Percentiles rank a stretch among this genome's conserved stretches.
Evolutionary conservation across 106 monocot genomes (phyloP).

Genomic region (Hemerocallis citrina): DNA sequence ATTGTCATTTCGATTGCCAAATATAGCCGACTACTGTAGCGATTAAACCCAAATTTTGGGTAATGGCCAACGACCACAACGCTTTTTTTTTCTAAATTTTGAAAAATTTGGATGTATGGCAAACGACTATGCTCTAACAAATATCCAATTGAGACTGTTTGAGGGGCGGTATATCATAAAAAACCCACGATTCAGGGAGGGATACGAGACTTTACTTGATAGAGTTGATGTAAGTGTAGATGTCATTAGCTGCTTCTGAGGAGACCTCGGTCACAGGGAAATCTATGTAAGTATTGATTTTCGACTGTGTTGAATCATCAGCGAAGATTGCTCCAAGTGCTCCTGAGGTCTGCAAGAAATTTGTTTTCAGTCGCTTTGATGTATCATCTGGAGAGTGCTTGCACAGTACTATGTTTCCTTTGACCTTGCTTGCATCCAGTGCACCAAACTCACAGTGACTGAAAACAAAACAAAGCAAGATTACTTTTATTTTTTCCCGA

Average conservation of each 20-base stretch:
- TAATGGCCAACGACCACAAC: too few relatives aligned
- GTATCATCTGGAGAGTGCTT: slow-evolving; percentile 21
- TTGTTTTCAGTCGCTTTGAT: slow-evolving; percentile 9
- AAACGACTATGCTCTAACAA: too few relatives aligned
- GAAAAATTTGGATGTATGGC: too few relatives aligned
- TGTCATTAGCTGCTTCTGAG: slow-evolving; percentile 19
- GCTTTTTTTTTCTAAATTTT: too few relatives aligned
- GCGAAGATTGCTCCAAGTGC: slow-evolving; percentile 47
- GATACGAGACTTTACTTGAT: too few relatives aligned
- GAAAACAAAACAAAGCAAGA: too few relatives aligned
- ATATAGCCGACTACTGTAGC: too few relatives aligned
- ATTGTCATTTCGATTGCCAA: too few relatives aligned
- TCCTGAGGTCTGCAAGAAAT: slow-evolving; percentile 27
- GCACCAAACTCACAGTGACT: slow-evolving; percentile 55
- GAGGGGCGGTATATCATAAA: too few relatives aligned
- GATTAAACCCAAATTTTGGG: too few relatives aligned
- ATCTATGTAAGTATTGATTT: slow-evolving; percentile 18
- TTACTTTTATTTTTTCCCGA: background rate
- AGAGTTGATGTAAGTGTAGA: slow-evolving; percentile 65
- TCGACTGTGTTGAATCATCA: slow-evolving; percentile 19
- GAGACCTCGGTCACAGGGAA: slow-evolving; percentile 48
- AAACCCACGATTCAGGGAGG: too few relatives aligned
- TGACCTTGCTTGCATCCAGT: slow-evolving; percentile 37
- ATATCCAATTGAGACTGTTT: too few relatives aligned
- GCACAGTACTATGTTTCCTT: slow-evolving; percentile 72